These are phyloP conservation scores for Crithidia sp. DNA, from an alignment of 208 protist species.

Conservation along the genomic window DNA sequence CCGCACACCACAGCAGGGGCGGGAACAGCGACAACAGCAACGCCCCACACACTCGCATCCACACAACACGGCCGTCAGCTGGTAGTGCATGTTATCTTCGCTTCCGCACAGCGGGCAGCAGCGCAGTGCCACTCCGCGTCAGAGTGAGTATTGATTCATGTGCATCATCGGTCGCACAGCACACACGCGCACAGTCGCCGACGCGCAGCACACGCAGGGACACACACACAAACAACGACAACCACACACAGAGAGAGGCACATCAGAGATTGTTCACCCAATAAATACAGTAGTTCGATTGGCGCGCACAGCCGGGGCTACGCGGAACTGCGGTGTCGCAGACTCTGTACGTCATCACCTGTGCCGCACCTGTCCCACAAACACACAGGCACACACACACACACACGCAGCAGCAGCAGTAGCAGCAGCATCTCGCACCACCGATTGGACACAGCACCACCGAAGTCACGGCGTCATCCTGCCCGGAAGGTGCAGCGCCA, in stretches of 20 bases:
- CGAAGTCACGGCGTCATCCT: slow-evolving; percentile 12
- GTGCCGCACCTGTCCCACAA: neutral
- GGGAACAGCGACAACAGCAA: no score
- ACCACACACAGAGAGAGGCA: slow-evolving; percentile 15
- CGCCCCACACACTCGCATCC: neutral
- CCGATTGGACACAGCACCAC: slow-evolving; percentile 32
- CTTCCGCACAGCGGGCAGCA: slow-evolving; percentile 39
- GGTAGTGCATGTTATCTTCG: slow-evolving; percentile 69
- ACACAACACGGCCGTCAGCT: slow-evolving; percentile 31
- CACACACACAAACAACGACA: neutral
- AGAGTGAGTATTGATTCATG: slow-evolving; percentile 63
- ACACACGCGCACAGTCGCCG: neutral
- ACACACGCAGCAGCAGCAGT: neutral
- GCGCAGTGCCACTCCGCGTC: slow-evolving; percentile 28
- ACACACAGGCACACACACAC: no score
- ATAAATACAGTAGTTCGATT: slow-evolving; percentile 32
- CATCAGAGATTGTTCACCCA: slow-evolving; percentile 48
- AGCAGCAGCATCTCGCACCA: slow-evolving; percentile 25
- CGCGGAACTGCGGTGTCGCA: slow-evolving; percentile 25
- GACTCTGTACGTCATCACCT: slow-evolving; percentile 41
- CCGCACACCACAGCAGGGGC: no score
- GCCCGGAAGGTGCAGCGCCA: slow-evolving; percentile 15
- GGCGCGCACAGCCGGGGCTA: slow-evolving; percentile 21
- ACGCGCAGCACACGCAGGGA: neutral
- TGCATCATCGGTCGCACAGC: slow-evolving; percentile 33